Base-by-base conservation (phyloP, 31 red algal genomes). In the Endocladia muricata region DNA sequence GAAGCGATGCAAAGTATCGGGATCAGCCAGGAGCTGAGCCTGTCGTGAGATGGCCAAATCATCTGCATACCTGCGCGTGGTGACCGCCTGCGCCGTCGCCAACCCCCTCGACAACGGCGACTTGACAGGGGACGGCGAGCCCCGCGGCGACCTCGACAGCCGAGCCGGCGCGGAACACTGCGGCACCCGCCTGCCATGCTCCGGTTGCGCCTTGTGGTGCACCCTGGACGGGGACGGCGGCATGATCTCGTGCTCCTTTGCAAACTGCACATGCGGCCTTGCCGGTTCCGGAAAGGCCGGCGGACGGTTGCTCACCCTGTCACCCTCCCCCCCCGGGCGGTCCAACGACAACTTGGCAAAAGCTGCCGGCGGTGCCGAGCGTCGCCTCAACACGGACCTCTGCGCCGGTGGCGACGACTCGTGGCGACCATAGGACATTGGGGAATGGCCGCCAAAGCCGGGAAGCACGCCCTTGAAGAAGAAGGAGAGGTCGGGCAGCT, bases 401-500 rank as follows among this genome's bases (percentile, higher is more conserved):
- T 7, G 63, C 21, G 33, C 33, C 29, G 33, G 7, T 4, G 33
- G n/a, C 26, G 15, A 5, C n/a, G n/a, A n/a, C 8, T 5, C 5
- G 5, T 5, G 56, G 4, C 23, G 25, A 17, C 33, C 7, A 8
- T 30, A 7, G 63, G 8, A 15, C 6, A 37, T 38, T 13, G n/a
- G 63, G 4, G 43, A 22, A 2, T 44, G 43, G 3, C 28, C 6
- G 37, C 71, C 71, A 33, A 56, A 75, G 7, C n/a, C 38, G 19
- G 71, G 71, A 15, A 75, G 35, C 28, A 75, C 38, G 33, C 49
- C 43, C 29, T 49, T 43, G 47, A 75, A 52, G 26, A 75, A 75
- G 42, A 75, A 21, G 71, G 29, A 44, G 25, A 75, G 4, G 26
- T 75, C 71, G 28, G 71, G 71, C 2, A 75, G 71, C 38, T 75